Conservation (phyloP, 805 yeast species). For the Zygotorulaspora chibaensis region DNA sequence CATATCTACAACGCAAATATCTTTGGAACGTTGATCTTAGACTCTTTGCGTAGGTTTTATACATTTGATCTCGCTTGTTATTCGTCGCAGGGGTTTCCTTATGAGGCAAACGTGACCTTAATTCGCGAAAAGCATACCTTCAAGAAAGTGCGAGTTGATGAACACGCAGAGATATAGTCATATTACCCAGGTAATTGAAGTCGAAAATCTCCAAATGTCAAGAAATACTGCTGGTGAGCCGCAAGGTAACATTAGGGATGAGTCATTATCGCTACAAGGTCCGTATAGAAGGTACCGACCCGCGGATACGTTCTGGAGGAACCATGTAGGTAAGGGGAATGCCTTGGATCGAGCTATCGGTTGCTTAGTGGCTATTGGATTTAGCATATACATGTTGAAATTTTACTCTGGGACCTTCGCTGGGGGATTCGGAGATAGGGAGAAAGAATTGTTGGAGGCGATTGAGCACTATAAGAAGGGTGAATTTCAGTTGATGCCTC, state of each 20-base stretch:
- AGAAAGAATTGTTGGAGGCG: slow-evolving; percentile 10
- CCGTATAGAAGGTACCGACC: slow-evolving; percentile 16
- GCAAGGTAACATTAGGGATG: not conserved
- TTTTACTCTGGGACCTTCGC: not conserved
- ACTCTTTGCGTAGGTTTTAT: no score
- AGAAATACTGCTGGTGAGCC: not conserved
- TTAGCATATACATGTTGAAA: slow-evolving; percentile 1
- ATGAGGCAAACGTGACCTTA: no score
- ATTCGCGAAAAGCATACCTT: no score
- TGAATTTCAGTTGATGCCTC: slow-evolving; percentile 16
- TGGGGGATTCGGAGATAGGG: slow-evolving; percentile 7
- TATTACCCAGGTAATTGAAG: not conserved
- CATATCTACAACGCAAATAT: no score
- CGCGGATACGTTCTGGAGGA: slow-evolving; percentile 9
- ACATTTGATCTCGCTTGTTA: no score
- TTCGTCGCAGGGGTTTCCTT: no score
- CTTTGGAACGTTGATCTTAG: no score
- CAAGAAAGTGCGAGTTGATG: no score
- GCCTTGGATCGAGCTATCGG: slow-evolving; percentile 9
- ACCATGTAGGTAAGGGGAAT: slow-evolving; percentile 12
- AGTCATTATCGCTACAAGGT: slow-evolving; percentile 5
- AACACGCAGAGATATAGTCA: no score
- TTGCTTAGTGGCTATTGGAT: slow-evolving; percentile 2
- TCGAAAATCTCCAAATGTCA: not conserved
- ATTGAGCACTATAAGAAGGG: slow-evolving; percentile 12